Base-by-base conservation (phyloP, 768 basidiomycete genomes). In the Tremella fuciformis region DNA sequence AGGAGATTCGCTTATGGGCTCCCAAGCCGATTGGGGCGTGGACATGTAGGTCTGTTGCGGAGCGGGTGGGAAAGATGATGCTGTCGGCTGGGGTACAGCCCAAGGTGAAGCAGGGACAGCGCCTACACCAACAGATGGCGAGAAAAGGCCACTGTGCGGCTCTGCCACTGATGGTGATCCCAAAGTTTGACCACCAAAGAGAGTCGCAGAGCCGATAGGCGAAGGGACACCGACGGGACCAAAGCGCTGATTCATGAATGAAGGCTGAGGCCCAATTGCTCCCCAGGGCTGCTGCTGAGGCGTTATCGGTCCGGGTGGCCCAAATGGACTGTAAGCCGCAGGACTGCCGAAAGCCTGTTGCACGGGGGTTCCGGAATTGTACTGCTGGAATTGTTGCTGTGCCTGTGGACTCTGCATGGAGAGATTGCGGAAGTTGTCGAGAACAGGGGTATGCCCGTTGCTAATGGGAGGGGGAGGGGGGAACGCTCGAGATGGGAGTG, bases 61-160 rank as follows among this genome's bases (percentile, higher is more conserved):
- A 46, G 42, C n/a, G n/a, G 42, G 42, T 15, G 22, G n/a, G n/a
- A 46, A 46, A 46, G 42, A 18, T 46, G 11, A 24, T 52, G 51
- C n/a, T 52, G 51, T 16, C 51, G 58, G 65, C 44, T 69, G 72
- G 26, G 66, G 61, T 11, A 58, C 46, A 15, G 52, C 66, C 74
- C 74, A 71, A 1, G 71, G 71, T 21, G 68, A 71, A 39, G 55
- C 18, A 13, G 67, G 74, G n/a, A 66, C 57, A 8, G 64, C 64
- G n/a, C 67, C 67, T 2, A 63, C 67, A 7, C 68, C 68, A 29
- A 63, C 58, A 24, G 65, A 64, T 39, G 68, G 68, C 0, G 68
- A 66, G 57, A 66, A 70, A 21, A 66, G 50, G 34, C 64, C 67
- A 15, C 44, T 55, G 25, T 46, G 44, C 2, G 65, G 67, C 18